A percentile compares a stretch with the other conserved stretches of the same genome.
phyloP scores from a whole-genome alignment of 805 yeast species.

The Candida sonorensis region DNA sequence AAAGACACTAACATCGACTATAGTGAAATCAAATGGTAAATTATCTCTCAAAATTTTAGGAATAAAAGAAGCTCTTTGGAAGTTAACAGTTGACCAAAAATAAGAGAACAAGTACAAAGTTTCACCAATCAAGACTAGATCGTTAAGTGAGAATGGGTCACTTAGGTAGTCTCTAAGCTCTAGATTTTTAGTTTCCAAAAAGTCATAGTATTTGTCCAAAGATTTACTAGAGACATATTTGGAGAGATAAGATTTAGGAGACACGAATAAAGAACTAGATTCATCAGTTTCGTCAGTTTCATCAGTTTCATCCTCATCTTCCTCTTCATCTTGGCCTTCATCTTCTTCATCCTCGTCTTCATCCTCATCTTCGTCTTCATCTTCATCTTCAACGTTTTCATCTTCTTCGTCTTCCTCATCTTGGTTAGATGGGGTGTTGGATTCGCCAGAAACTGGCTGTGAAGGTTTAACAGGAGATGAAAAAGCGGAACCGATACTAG shows the following conservation, averaged over 20 bases:
- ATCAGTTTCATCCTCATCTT: slow-evolving; percentile 2
- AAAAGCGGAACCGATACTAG: no score
- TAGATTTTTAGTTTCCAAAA: slow-evolving; percentile 18
- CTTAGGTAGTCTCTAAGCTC: slow-evolving; percentile 26
- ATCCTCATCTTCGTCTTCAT: slow-evolving; percentile 22
- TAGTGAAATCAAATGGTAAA: slow-evolving; percentile 19
- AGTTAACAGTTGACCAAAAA: slow-evolving; percentile 10
- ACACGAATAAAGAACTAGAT: neutral
- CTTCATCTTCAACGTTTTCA: slow-evolving; percentile 74
- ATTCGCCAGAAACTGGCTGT: slow-evolving; percentile 2
- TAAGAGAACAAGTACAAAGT: slow-evolving; percentile 11
- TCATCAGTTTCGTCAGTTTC: slow-evolving; percentile 2
- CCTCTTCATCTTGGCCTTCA: slow-evolving; percentile 54
- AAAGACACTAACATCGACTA: slow-evolving; percentile 34
- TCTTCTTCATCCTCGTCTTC: slow-evolving; percentile 46
- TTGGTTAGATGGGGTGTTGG: no score
- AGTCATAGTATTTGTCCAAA: slow-evolving; percentile 12
- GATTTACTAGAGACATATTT: slow-evolving; percentile 5
- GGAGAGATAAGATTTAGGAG: neutral
- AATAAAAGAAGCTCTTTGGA: slow-evolving; percentile 14
- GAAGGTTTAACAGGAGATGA: slow-evolving; percentile 5
- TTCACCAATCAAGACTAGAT: slow-evolving; percentile 19
- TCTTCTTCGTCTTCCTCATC: slow-evolving; percentile 9
- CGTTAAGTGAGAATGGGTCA: slow-evolving; percentile 27
- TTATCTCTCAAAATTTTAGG: slow-evolving; percentile 19